Conservation (phyloP, 768 basidiomycete species). For the Russula sp. region DNA sequence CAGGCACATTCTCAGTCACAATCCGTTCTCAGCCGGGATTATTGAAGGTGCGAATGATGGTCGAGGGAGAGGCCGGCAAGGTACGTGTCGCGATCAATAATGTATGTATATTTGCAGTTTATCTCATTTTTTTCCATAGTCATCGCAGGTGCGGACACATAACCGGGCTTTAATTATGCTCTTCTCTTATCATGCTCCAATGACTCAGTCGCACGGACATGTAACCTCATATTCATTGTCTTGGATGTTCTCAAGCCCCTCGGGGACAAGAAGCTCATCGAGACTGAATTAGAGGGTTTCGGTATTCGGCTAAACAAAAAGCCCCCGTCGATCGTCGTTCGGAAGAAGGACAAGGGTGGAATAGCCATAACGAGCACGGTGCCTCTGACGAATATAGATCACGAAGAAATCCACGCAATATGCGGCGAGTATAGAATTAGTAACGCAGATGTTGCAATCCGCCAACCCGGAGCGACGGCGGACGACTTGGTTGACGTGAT, state of each 20-base stretch:
- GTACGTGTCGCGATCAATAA: slow-evolving; percentile 33
- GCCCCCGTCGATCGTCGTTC: slow-evolving; percentile 78
- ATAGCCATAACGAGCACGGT: slow-evolving; percentile 96
- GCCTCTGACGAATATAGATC: slow-evolving; percentile 90
- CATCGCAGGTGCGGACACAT: slow-evolving; percentile 56
- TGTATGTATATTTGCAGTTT: background rate
- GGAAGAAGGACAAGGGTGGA: slow-evolving; percentile 86
- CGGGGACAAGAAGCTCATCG: slow-evolving; percentile 87
- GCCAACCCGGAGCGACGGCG: slow-evolving; percentile 84
- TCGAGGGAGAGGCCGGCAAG: slow-evolving; percentile 92
- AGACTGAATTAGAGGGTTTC: slow-evolving; percentile 93
- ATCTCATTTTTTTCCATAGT: slow-evolving; percentile 36
- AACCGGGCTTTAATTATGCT: background rate
- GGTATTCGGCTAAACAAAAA: slow-evolving; percentile 95
- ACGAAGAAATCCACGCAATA: slow-evolving; percentile 93
- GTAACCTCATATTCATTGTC: slow-evolving; percentile 97
- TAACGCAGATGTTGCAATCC: slow-evolving; percentile 88
- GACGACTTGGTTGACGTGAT: slow-evolving; percentile 97
- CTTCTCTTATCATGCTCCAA: slow-evolving; percentile 13
- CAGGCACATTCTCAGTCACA: slow-evolving; percentile 12
- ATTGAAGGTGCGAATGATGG: slow-evolving; percentile 98
- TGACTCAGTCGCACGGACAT: slow-evolving; percentile 83
- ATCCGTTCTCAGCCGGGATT: slow-evolving; percentile 65
- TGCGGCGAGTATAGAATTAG: slow-evolving; percentile 86
- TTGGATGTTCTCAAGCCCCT: slow-evolving; percentile 98